A percentile compares a stretch with the other conserved stretches of the same genome.
Conservation (phyloP, 2,329 filamentous ascomycete genomes). For the Pezicula carpinea region DNA sequence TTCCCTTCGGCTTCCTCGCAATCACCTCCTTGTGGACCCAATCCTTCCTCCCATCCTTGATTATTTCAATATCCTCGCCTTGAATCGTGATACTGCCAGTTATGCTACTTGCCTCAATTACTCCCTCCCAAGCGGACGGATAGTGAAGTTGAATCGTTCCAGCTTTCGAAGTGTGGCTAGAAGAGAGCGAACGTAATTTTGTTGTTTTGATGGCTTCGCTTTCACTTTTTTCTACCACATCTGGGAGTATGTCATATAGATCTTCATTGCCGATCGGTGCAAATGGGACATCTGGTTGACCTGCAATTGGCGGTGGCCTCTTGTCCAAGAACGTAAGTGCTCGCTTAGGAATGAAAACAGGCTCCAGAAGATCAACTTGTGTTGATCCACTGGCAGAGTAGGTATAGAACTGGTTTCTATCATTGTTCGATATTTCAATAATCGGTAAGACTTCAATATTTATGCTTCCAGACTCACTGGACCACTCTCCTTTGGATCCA, state of each 20-base stretch:
- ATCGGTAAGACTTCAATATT: conserved; percentile 18
- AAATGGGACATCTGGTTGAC: conserved; percentile 5
- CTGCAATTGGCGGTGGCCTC: neutral
- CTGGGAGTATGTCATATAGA: conserved; percentile 14
- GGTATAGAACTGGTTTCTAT: conserved; percentile 16
- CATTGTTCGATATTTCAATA: conserved; percentile 7
- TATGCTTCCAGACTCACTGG: conserved; percentile 17
- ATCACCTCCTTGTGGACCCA: conserved; percentile 15
- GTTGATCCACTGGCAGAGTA: conserved; percentile 20
- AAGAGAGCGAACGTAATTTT: conserved; percentile 16
- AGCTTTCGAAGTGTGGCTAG: conserved; percentile 18
- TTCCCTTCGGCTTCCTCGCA: conserved; percentile 20
- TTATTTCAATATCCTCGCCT: conserved; percentile 17
- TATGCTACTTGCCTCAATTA: conserved; percentile 16
- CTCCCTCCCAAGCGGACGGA: conserved; percentile 22
- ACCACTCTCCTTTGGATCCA: conserved; percentile 18
- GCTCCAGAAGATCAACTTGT: conserved; percentile 17
- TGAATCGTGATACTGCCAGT: conserved; percentile 18
- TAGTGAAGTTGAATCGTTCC: conserved; percentile 17
- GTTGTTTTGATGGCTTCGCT: neutral
- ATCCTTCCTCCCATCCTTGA: conserved; percentile 15
- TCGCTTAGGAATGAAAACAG: conserved; percentile 18
- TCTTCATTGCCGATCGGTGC: conserved; percentile 14
- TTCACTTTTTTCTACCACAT: no score
- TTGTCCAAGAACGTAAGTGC: conserved; percentile 4